Conservation (phyloP, 73 alveolate species). For the Paramecium tetraurelia region DNA sequence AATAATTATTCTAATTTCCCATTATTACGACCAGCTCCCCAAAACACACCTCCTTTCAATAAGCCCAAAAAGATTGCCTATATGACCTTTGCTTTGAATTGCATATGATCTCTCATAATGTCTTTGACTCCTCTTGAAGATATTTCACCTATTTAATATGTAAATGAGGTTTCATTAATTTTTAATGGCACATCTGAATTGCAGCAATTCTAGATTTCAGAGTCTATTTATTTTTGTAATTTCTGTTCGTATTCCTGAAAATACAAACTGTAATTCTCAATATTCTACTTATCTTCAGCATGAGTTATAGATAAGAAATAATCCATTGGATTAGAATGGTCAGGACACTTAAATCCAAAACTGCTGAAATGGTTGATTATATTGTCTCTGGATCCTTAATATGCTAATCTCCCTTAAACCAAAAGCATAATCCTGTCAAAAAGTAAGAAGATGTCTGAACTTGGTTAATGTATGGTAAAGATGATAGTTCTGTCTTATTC, state of each 20-base stretch:
- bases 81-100: neutral
- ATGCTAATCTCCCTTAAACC: constrained; percentile 54
- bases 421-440: constrained; percentile 67
- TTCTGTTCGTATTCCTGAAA: neutral
- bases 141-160: neutral
- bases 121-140: neutral
- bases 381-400: constrained; percentile 48
- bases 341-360: constrained; percentile 56
- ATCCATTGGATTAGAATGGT: constrained; percentile 54
- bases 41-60: constrained; percentile 29
- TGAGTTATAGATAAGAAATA: constrained; percentile 15
- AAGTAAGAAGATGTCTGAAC: constrained; percentile 57
- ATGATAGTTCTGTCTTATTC: constrained; percentile 54
- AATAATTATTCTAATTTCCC: neutral
- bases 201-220: neutral
- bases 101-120: neutral
- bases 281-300: neutral
- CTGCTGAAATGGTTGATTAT: neutral
- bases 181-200: neutral
- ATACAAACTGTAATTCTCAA: neutral
- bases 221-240: neutral
- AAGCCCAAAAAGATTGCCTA: neutral
- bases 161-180: neutral
- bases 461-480: constrained; percentile 67
- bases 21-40: neutral